Base-by-base conservation (phyloP, 805 yeast genomes). In the Saturnispora gosingensis region DNA sequence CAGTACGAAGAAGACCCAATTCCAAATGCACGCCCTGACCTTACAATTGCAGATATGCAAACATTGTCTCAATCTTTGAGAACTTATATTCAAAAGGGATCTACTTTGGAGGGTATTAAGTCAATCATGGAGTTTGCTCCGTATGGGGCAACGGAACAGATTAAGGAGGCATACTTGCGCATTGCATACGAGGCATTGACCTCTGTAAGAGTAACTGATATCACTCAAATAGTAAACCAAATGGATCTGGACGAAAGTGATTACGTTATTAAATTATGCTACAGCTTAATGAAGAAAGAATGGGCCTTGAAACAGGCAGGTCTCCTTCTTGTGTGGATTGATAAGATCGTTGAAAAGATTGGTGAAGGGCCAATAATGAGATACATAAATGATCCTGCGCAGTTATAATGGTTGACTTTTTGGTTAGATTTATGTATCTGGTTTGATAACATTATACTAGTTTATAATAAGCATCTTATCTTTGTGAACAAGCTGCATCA, bases 301-400 rank as follows among this genome's bases (percentile, higher is more conserved):
- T 82, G 80, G 58, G 90, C 93, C 10, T 87, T 88, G 57, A 86
- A 84, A 60, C 88, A 83, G 56, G 96, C 97, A 18, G 96, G 96
- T 45, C 75, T 83, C 45, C 67, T 93, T 59, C 77, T 93, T 59
- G 80, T 84, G 32, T 93, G 99, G 99, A 88, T 84, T 64, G 97
- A 91, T 59, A 89, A 88, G 69, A 79, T 91, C 18, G 82, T 88
- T 36, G 95, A 85, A 55, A 71, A 78, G 20, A 80, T 90, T 15
- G 98, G 98, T 18, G 82, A 85, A 63, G 96, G 96, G 11, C 86
- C 96, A 43, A 83, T 93, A 59, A 86, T 86, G 48, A 81, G 96
- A 59, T 89, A 81, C 67, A 75, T 89, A 68, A 79, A 88, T 43
- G 98, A 91, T 69, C 80, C 59, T 24, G 54, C 58, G 13, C 60